These are phyloP conservation scores for Coniochaeta pulveracea DNA, from an alignment of 2,329 filamentous ascomycete genomes.

Conservation along the genomic window DNA sequence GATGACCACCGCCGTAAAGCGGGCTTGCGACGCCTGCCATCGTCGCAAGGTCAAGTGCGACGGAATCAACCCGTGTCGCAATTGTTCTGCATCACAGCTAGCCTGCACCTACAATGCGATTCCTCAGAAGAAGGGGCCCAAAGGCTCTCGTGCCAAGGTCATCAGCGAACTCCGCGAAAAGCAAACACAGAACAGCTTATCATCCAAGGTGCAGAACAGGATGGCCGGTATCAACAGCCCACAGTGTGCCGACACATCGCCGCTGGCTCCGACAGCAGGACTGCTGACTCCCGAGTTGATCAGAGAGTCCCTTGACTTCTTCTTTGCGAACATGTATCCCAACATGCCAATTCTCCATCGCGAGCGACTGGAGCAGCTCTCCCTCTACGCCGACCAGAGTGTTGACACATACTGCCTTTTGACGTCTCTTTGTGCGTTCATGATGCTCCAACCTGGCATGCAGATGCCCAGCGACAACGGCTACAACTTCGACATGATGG, in stretches of 20 bases:
- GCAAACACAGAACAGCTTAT: conserved; percentile 54
- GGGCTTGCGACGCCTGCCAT: conserved; percentile 64
- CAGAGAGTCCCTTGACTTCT: conserved; percentile 57
- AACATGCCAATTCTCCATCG: conserved; percentile 53
- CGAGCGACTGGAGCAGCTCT: conserved; percentile 44
- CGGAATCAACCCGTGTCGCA: conserved; percentile 58
- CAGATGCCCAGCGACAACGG: conserved; percentile 46
- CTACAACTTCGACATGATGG: conserved; percentile 42
- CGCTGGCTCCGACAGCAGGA: conserved; percentile 43
- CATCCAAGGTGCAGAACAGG: conserved; percentile 48
- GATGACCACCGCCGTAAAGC: conserved; percentile 42
- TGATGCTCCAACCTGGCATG: conserved; percentile 61
- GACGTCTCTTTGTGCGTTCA: conserved; percentile 53
- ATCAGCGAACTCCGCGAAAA: conserved; percentile 62
- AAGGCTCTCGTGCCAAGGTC: conserved; percentile 63
- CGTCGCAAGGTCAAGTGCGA: conserved; percentile 67
- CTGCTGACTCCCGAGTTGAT: conserved; percentile 51
- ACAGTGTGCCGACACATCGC: conserved; percentile 30
- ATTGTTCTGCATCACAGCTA: conserved; percentile 56
- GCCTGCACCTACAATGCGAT: conserved; percentile 65
- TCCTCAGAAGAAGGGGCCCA: conserved; percentile 66
- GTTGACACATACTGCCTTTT: conserved; percentile 54
- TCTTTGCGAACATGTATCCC: conserved; percentile 55
- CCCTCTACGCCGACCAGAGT: conserved; percentile 49
- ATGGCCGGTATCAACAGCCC: conserved; percentile 42